Evolutionary conservation across 1,284 basidiomycete species (phyloP), one percentile per base, ranked within the genome.

Genomic region (Bondarzewia mesenterica): DNA sequence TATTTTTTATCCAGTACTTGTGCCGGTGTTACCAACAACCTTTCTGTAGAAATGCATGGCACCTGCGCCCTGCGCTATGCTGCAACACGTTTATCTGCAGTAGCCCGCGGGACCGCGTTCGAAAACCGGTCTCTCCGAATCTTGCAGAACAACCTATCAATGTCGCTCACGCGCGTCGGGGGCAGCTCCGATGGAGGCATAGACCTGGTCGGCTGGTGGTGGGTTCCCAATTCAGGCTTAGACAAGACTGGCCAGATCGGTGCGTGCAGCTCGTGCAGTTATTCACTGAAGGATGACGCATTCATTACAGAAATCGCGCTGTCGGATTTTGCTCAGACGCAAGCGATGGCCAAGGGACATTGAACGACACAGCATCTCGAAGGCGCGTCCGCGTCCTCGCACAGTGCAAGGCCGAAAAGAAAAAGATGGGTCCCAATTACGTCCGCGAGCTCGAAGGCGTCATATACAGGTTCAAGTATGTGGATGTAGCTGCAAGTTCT

Each of bases 161-260:
- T 95, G 91, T 73, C 80, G 1, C 73, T 95, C 5, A 70, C 65
- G 40, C 77, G 77, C 43, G 82, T 93, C 15, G 93, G 93, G 1
- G 91, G 93, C 15, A 80, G 74, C 52, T 75, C 80, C 14, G 93
- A 95, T 63, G 87, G 89, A 7, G 93, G 93, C 0, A 71, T 95
- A 41, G 93, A 96, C 65, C 70, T 95, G n/a, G 66, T 84, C 41
- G 93, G 93, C 2, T 94, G 89, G 89, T 95, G 93, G 93, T 89
- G 83, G 80, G 68, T 93, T 2, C 89, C 89, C 12, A 50, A 40
- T 3, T 7, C 23, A n/a, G 23, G n/a, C n/a, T n/a, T n/a, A n/a
- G n/a, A 45, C 29, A 20, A 10, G 21, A 23, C 20, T 2, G 21
- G 25, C 10, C 6, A 43, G 25, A 3, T 27, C 5, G 42, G 42